Evolutionary conservation across 495 filamentous ascomycete genomes (phyloP), one percentile per base, ranked within the genome.

Genomic region (Trichoderma parareesei): DNA sequence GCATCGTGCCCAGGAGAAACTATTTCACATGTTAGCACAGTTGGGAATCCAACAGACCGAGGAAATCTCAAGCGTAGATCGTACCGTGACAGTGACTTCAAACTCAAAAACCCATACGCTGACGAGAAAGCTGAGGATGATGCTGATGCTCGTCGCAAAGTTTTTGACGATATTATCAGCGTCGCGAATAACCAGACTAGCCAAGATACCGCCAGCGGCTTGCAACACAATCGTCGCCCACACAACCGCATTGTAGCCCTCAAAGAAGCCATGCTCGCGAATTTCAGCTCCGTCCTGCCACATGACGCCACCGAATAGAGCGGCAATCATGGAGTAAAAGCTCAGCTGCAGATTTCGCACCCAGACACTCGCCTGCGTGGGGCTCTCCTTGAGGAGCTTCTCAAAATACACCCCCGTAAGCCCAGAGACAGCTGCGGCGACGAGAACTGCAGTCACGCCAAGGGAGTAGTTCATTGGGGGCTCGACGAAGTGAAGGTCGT

Each of bases 281-380:
- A 98, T 92, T 63, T 88, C 85, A 64, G 86, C 84, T 11, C 94
- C 94, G 70, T 98, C 94, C 63, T 90, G 88, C 71, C 90, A 87
- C 4, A 96, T 75, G 5, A 98, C 88, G 0, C 92, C 93, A 65
- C 96, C 82, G 67, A 97, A 86, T 0, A 97, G 77, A 2, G 92
- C 90, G 0, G 92, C 88, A 68, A 97, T 90, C 5, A 97, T 77
- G 5, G 92, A 95, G 75, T 95, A 97, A 69, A 97, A 87, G 0
- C 92, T 90, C 35, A 98, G 81, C 74, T 98, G 94, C 62, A 96
- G 88, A 70, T 98, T 98, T 41, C 94, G 86, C 48, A 94, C 86
- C 94, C 94, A 98, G 20, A 97, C 76, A 1, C 91, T 91, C 2
- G 82, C 85, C 4, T 83, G 75, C 33, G 79, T 83, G 11, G 81